Percentiles rank a stretch among this genome's conserved stretches.
Evolutionary conservation across 2,329 filamentous ascomycete genomes (phyloP).

Genomic region (Pezicula neosporulosa): DNA sequence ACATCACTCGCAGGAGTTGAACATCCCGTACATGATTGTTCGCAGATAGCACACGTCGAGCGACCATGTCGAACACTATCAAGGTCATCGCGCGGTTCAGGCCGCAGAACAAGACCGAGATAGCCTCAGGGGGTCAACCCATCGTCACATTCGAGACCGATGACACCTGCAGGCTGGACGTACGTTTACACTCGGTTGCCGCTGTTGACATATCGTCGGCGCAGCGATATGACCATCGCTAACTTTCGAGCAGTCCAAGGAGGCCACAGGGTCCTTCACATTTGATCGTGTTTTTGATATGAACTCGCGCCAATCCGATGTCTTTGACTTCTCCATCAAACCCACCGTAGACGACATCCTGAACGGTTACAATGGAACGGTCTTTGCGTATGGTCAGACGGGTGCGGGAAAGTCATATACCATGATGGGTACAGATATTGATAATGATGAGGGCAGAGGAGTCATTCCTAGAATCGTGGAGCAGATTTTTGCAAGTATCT

Average conservation of each 20-base stretch:
- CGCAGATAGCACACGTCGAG: conserved; percentile 20
- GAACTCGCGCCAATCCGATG: conserved; percentile 83
- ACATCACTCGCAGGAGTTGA: conserved; percentile 8
- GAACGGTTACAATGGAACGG: conserved; percentile 98
- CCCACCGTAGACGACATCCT: conserved; percentile 96
- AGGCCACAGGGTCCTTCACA: conserved; percentile 83
- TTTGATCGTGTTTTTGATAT: conserved; percentile 98
- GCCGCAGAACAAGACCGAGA: conserved; percentile 93
- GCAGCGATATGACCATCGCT: conserved; percentile 17
- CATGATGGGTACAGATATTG: conserved; percentile 97
- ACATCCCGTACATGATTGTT: conserved; percentile 23
- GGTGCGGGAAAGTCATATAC: conserved; percentile 98
- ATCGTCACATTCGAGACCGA: conserved; percentile 87
- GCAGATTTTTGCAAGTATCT: conserved; percentile 94
- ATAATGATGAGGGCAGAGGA: conserved; percentile 82
- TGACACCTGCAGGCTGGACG: conserved; percentile 83
- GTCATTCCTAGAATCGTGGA: conserved; percentile 96
- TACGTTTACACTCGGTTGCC: conserved; percentile 42
- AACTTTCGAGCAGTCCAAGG: conserved; percentile 61
- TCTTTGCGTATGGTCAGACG: conserved; percentile 98
- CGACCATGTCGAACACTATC: conserved; percentile 52
- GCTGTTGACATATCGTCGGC: conserved; percentile 28
- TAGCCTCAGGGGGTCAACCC: conserved; percentile 84
- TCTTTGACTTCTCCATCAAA: conserved; percentile 97
- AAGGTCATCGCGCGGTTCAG: conserved; percentile 97